phyloP scores from a whole-genome alignment of 257 asterid species.

The Nicotiana attenuata region DNA sequence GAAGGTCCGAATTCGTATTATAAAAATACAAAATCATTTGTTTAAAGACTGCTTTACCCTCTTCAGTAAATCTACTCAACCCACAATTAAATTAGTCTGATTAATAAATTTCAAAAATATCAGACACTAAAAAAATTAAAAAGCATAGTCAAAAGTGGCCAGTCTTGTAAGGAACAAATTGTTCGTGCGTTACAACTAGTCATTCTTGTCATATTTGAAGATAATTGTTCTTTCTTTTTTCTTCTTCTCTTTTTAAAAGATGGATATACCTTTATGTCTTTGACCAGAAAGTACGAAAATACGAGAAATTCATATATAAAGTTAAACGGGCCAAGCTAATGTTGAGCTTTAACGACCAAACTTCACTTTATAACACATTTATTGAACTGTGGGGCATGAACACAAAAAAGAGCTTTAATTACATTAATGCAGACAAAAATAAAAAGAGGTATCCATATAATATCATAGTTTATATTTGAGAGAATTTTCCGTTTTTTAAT shows the following conservation, averaged over 20 bases:
- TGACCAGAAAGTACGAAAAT: slow-evolving; percentile 3
- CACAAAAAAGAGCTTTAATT: no score
- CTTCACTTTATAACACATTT: background rate
- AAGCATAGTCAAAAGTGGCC: background rate
- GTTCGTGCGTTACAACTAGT: background rate
- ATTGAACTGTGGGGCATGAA: no score
- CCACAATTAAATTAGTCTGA: no score
- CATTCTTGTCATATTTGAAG: background rate
- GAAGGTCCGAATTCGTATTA: no score
- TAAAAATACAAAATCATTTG: no score
- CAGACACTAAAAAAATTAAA: background rate
- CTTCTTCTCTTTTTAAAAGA: background rate
- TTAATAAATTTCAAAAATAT: background rate
- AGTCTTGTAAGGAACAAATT: background rate
- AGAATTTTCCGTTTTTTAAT: no score
- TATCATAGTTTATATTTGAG: no score
- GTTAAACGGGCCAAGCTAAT: background rate
- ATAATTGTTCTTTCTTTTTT: background rate
- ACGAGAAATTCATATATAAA: background rate
- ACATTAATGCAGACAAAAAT: no score
- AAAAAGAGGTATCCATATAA: no score
- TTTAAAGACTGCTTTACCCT: no score
- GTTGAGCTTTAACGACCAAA: background rate
- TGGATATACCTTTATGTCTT: background rate
- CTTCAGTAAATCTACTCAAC: no score